Evolutionary conservation across 345 rosid genomes (phyloP), one percentile per base, ranked within the genome.

Genomic region (Ceriops tagal): DNA sequence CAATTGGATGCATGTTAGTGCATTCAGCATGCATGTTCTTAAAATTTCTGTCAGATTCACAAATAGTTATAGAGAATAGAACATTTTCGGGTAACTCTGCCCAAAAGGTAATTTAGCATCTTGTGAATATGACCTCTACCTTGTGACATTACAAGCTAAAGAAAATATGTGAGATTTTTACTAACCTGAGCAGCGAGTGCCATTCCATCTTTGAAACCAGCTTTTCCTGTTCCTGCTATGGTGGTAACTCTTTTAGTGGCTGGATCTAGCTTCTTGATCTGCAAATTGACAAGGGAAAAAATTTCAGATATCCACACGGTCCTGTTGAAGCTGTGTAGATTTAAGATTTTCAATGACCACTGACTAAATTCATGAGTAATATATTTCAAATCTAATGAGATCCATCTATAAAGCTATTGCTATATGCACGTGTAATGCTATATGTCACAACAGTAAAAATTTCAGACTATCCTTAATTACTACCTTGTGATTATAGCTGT

Each of bases 401-500:
- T 55, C 1, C 59, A 56, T 56, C 59, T 8, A 7, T 43, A 22
- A 56, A 24, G 5, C 59, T n/a, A 52, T 53, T 43, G 20, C 46
- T 21, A 10, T 1, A 49, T 30, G 15, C 34, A 8, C 34, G 55
- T 20, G 26, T 20, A 30, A 52, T 53, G 61, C 47, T 61, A 24
- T 15, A 57, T 52, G 21, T 18, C 34, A 21, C 9, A 59, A 34
- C 18, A 53, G 31, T 24, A 31, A 32, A 63, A 57, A 39, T 2
- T 22, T 34, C 21, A 5, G 32, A 7, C n/a, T 30, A 49, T 65
- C 16, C 37, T 19, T 5, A 19, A 5, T 52, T 13, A 22, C 21
- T 64, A 88, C 98, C 98, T 93, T 91, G 83, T 93, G 98, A 76
- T 93, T 93, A 64, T 91, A 93, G 80, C 98, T 91, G 76, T 93